Evolutionary conservation across 768 basidiomycete species (phyloP).

Genomic region (Pisolithus albus): DNA sequence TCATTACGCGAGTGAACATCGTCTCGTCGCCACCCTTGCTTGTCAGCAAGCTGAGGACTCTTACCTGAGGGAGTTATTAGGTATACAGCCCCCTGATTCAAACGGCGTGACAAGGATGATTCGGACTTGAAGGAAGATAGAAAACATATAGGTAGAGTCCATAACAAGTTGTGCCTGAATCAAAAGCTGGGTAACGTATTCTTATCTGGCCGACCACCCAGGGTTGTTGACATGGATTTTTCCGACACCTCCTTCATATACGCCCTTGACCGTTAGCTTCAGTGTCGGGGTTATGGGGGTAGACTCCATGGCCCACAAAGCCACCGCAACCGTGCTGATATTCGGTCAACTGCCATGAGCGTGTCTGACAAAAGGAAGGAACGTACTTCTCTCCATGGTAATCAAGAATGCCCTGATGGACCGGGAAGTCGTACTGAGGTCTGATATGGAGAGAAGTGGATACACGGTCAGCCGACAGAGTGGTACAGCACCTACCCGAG

Average conservation of each 20-base stretch:
- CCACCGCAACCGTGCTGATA: constrained; percentile 50
- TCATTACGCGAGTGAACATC: constrained; percentile 90
- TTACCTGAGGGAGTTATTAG: no score
- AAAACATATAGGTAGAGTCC: background rate
- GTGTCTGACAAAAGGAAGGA: background rate
- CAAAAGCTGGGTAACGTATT: background rate
- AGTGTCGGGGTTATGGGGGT: constrained; percentile 45
- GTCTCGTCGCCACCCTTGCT: constrained; percentile 80
- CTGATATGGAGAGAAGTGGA: constrained; percentile 26
- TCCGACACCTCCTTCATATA: constrained; percentile 64
- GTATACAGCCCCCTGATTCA: no score
- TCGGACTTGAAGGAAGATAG: no score
- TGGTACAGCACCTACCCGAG: constrained; percentile 46
- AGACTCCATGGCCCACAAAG: constrained; percentile 61
- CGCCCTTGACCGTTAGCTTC: constrained; percentile 45
- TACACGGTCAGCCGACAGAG: background rate
- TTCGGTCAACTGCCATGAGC: background rate
- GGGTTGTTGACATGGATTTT: constrained; percentile 53
- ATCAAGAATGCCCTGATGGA: constrained; percentile 74
- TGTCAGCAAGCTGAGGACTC: constrained; percentile 48
- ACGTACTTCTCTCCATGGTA: constrained; percentile 63
- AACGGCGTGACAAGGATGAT: no score
- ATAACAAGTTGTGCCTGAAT: background rate
- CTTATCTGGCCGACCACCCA: constrained; percentile 34
- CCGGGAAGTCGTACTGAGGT: constrained; percentile 76